Evolutionary conservation across 805 yeast genomes (phyloP), one percentile per base, ranked within the genome.

Genomic region (Starmerella cellae): DNA sequence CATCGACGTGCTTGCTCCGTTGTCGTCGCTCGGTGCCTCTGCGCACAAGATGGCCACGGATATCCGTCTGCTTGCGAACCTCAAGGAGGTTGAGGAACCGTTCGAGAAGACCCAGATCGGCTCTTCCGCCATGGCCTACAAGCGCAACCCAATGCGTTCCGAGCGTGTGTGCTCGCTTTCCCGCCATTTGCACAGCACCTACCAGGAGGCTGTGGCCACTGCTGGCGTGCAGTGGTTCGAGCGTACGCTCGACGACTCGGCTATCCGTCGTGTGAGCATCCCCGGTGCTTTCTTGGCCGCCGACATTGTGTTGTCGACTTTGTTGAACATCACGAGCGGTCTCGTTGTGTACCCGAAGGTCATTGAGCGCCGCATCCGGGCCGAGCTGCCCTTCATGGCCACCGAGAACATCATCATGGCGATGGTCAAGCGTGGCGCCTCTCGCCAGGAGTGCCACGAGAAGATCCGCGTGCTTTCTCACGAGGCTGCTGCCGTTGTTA

Each of bases 141-240:
- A 91, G 75, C 80, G 98, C 69, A 91, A 91, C 69, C 98, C 98
- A 65, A 91, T 91, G 98, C 81, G 98, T 70, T 80, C 88, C 60
- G 98, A 91, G 70, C 78, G 98, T 65, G 96, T 91, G 46, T 91
- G 98, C 69, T 91, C 98, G n/a, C 73, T 91, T 53, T 77, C 97
- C 18, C 82, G 98, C 70, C 97, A 88, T 64, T 65, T 91, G 65
- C 94, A 95, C 51, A 80, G 94, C 16, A 69, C 85, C 54, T 82
- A 80, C 67, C 84, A 72, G 59, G 97, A 91, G 64, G 93, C 95
- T 41, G 82, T 88, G 55, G 91, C 84, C 66, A 91, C 98, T 38
- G 93, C 97, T 6, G 80, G 95, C 28, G 97, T 91, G 39, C 98
- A 91, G 69, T 91, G 98, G 98, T 91, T 91, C 61, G 98, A 91